Conservation (phyloP, 108 stramenopile species). For the Discostella stelligeroides region DNA sequence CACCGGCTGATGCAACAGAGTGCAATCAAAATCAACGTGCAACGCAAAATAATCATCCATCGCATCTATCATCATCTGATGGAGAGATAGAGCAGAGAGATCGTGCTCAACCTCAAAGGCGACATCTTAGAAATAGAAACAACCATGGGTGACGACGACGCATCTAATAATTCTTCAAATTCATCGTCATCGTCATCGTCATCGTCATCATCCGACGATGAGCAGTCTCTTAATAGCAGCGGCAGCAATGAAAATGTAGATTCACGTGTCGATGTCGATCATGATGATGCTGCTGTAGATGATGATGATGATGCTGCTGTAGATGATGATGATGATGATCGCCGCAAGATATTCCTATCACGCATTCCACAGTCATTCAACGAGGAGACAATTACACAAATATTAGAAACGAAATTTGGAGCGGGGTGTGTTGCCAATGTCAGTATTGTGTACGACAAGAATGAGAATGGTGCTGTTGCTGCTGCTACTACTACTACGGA, state of each 20-base stretch:
- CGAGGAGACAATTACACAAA: conserved; percentile 53
- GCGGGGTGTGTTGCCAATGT: conserved; percentile 46
- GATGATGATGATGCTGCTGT: conserved; percentile 3
- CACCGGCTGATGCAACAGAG: too few relatives aligned
- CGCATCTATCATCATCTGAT: too few relatives aligned
- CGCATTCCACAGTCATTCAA: conserved; percentile 70
- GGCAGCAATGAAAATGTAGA: not conserved
- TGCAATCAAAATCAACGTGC: too few relatives aligned
- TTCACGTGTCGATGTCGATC: not conserved
- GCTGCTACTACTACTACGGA: too few relatives aligned
- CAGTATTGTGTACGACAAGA: conserved; percentile 47
- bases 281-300: conserved; percentile 3
- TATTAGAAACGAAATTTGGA: conserved; percentile 58
- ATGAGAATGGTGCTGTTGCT: conserved; percentile 9
- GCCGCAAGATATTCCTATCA: conserved; percentile 69
- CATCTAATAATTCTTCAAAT: conserved; percentile 17
- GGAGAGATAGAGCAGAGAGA: too few relatives aligned
- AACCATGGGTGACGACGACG: not conserved
- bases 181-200: too few relatives aligned
- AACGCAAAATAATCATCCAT: too few relatives aligned
- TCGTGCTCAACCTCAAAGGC: too few relatives aligned
- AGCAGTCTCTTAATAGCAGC: not conserved
- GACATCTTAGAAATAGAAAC: not conserved
- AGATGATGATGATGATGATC: conserved; percentile 29
- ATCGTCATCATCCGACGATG: conserved; percentile 11